Evolutionary conservation across 83 land plant species (phyloP), one percentile per base, ranked within the genome.

Genomic region (Larix sibirica): DNA sequence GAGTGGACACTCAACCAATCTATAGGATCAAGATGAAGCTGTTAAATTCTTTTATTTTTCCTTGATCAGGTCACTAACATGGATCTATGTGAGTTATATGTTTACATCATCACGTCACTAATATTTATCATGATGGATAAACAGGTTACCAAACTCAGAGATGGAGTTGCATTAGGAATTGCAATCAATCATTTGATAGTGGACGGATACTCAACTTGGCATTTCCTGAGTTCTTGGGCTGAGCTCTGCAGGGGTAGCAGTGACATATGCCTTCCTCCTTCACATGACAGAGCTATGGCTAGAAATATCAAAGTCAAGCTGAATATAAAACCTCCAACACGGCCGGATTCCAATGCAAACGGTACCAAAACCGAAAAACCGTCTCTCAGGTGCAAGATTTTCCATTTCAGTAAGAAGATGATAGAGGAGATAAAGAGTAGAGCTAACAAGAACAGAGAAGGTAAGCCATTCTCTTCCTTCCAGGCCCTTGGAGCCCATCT

Each of bases 141-240:
- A 38, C 83, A 93, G 92, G 47, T 91, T 14, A 93, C 95, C 18
- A 88, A 89, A 87, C 86, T 93, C 18, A 85, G 64, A 70, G 94
- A 93, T 63, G 95, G 95, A 38, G 17, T 93, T 18, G 87, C 87
- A 38, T 20, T 93, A 3, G 95, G 94, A n/a, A 87, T 90, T 82
- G 88, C 95, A 12, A 86, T 93, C 88, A 93, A 93, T 86, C 95
- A 93, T 79, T 88, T 89, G 17, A 82, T 93, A 79, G 84, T 89
- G 20, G 95, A 93, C 61, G 95, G 95, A 3, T 82, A 85, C 24
- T 86, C 92, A 77, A 89, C 91, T 23, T 91, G 95, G 95, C 92
- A 93, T 47, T 93, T 93, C 87, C 87, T 93, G 91, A 82, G 87
- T 81, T 81, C 90, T 6, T 93, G 95, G 95, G 88, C 94, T 82